A percentile compares a stretch with the other conserved stretches of the same genome.
phyloP scores from a whole-genome alignment of 2,329 filamentous ascomycete species.

The Exserohilum turcica region DNA sequence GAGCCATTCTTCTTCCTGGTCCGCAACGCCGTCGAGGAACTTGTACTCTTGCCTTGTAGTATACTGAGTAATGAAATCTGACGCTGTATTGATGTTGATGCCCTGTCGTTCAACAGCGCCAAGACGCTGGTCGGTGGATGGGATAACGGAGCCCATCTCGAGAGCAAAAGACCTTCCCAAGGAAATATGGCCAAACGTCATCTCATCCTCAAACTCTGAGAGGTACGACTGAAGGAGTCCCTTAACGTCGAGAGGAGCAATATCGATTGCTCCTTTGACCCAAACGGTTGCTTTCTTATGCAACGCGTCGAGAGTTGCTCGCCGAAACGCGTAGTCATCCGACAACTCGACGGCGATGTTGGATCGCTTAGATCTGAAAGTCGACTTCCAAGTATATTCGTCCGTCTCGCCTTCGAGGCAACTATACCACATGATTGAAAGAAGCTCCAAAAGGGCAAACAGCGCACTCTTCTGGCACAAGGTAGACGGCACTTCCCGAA shows the following conservation, averaged over 20 bases:
- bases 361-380: slow-evolving; percentile 76
- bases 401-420: slow-evolving; percentile 95
- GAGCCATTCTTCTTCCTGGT: slow-evolving; percentile 67
- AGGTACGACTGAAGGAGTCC: slow-evolving; percentile 94
- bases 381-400: slow-evolving; percentile 84
- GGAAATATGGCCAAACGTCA: slow-evolving; percentile 87
- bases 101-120: slow-evolving; percentile 77
- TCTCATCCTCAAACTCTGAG: slow-evolving; percentile 91
- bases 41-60: slow-evolving; percentile 96
- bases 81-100: slow-evolving; percentile 83
- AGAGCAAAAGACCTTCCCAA: slow-evolving; percentile 92
- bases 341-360: slow-evolving; percentile 87
- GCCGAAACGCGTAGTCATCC: slow-evolving; percentile 85
- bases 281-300: slow-evolving; percentile 78
- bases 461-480: slow-evolving; percentile 88
- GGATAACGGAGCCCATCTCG: slow-evolving; percentile 87
- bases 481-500: slow-evolving; percentile 82
- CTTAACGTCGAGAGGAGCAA: slow-evolving; percentile 92
- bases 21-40: slow-evolving; percentile 76
- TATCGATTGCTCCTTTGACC: slow-evolving; percentile 78
- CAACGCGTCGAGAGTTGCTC: slow-evolving; percentile 76
- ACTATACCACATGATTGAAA: slow-evolving; percentile 93
- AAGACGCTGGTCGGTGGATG: slow-evolving; percentile 82
- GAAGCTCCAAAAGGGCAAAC: slow-evolving; percentile 87
- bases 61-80: slow-evolving; percentile 96